Conservation (phyloP, 352 stramenopile species). For the Pythium grandisporangium region DNA sequence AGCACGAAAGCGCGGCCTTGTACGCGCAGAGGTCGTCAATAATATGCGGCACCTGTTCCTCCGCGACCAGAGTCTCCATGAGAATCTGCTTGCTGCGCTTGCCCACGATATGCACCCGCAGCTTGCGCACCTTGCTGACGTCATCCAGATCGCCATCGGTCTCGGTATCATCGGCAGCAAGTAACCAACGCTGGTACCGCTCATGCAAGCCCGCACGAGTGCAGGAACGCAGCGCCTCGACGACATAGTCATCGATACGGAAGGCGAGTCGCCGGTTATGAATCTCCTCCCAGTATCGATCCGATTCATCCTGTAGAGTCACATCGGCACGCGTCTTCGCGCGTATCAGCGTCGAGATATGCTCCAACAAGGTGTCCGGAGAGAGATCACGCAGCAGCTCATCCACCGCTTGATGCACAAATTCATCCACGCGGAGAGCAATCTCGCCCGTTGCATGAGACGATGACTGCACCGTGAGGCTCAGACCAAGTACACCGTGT, state of each 20-base stretch:
- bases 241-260: conserved; percentile 35
- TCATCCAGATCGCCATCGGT: neutral
- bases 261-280: conserved; percentile 51
- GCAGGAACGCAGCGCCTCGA: conserved; percentile 26
- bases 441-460: conserved; percentile 50
- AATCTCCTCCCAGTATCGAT: conserved; percentile 75
- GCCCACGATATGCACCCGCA: conserved; percentile 69
- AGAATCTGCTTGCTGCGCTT: conserved; percentile 46
- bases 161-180: conserved; percentile 6
- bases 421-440: conserved; percentile 45
- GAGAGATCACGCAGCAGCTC: conserved; percentile 20
- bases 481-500: conserved; percentile 63
- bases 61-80: conserved; percentile 41
- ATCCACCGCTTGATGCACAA: conserved; percentile 38
- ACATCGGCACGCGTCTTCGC: conserved; percentile 34
- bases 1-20: conserved; percentile 45
- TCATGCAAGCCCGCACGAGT: conserved; percentile 25
- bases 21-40: conserved; percentile 51
- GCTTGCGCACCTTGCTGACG: conserved; percentile 21
- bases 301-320: conserved; percentile 39
- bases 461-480: conserved; percentile 60
- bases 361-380: conserved; percentile 17
- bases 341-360: conserved; percentile 37
- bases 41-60: conserved; percentile 37
- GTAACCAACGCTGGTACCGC: conserved; percentile 48